Base-by-base conservation (phyloP, 495 filamentous ascomycete species). In the Podospora anserina region DNA sequence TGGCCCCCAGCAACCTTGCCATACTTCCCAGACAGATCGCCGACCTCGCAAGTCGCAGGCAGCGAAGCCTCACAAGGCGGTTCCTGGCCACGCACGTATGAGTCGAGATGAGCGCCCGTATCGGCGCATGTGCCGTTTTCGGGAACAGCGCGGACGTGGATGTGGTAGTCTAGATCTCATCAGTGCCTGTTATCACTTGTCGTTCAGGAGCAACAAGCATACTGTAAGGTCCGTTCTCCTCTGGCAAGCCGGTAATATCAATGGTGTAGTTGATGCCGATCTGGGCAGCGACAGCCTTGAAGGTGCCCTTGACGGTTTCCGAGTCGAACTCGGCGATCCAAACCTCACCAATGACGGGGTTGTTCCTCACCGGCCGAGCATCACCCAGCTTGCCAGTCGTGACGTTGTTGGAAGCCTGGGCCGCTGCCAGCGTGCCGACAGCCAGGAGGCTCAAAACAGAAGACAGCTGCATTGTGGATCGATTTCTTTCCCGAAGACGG, bases 11-110 rank as follows among this genome's bases (percentile, higher is more conserved):
- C 78, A 69, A 92, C 86, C 61, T 84, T 84, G 55, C 89, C 90
- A 68, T 94, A 88, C 81, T 96, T 97, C 66, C 93, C 93, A 57
- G 87, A 85, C 56, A 95, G 76, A 79, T 97, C 92, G 59, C 92
- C 92, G 26, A 92, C 87, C 78, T 95, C 88, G 78, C 92, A 97
- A 0, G 86, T 89, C 69, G 87, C 70, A 2, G 92, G 91, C 61
- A 79, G 71, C 15, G 78, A 77, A 15, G 80, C 66, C 73, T 93
- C 83, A 77, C 92, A 97, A 20, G 85, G 74, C 63, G 88, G 85
- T 11, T 76, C 74, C 76, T 92, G 86, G 53, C 86, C 88, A 57
- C 90, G 89, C 60, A 82, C 80, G 66, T 72, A 81, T 58, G 81
- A 78, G 70, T 83, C 79, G 18, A 81, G 74, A 60, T 94, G 92